Base-by-base conservation (phyloP, 257 asterid species). In the Solanum sejunctum region DNA sequence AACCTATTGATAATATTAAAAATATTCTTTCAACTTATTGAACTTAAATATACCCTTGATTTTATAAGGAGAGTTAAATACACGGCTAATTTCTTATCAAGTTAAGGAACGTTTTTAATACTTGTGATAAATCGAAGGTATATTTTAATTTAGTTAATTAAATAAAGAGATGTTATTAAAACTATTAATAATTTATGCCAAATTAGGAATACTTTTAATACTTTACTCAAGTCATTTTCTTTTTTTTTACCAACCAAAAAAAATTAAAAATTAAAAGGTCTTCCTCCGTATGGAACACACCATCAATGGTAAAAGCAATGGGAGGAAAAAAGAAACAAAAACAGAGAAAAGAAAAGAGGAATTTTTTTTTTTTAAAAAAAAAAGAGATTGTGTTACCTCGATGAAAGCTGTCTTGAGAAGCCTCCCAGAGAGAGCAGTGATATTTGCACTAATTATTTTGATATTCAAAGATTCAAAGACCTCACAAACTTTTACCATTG, bases 381-480 rank as follows among this genome's bases (percentile, higher is more conserved):
- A 81, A 12, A 12, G 4, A 83, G 56, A 49, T 12, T 55, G 4
- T 10, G 57, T n/a, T 83, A 95, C 99, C 99, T 95, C 93, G 47
- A 95, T 67, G 85, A 95, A 94, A 16, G 92, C 89, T 20, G 98
- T 95, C 88, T 89, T 93, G 51, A 92, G 72, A 84, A 95, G 92
- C 87, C 83, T 92, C 10, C 93, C 99, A 21, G 96, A 90, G 78
- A 90, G 89, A 52, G 97, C 89, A 75, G 95, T 88, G 85, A 95
- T 92, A 82, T 83, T 93, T 20, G 98, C 93, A 5, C 97, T 91
- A 56, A 94, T 90, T 85, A 95, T 86, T 86, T 92, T 94, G 91
- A 95, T 94, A 58, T 94, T 89, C 89, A 95, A 79, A 80, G 94
- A 86, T 80, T 95, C 99, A 54, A 95, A 95, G n/a, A 91, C 88